Percentiles rank a stretch among this genome's conserved stretches.
Evolutionary conservation across 495 filamentous ascomycete genomes (phyloP).

Genomic region (Penicillium maclennaniae): DNA sequence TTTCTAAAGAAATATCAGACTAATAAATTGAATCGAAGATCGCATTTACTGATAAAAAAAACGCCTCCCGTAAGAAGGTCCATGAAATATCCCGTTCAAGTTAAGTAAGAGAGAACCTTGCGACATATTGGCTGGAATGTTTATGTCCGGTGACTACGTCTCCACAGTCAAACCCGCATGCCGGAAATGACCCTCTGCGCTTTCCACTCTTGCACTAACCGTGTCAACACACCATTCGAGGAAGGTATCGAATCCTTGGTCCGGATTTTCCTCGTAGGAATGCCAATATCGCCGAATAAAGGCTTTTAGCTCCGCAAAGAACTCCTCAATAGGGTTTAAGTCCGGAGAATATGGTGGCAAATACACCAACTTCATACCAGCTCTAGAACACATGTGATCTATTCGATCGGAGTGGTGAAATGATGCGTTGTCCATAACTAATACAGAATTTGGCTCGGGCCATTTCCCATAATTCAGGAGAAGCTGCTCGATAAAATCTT

Average conservation of each 20-base stretch:
- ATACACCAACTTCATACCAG: too few relatives aligned
- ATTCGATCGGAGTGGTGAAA: too few relatives aligned
- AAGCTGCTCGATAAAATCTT: slow-evolving; percentile 35
- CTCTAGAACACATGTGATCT: too few relatives aligned
- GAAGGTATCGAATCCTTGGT: slow-evolving; percentile 33
- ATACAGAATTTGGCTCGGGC: background rate
- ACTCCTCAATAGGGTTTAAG: slow-evolving; percentile 31
- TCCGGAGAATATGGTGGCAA: slow-evolving; percentile 24
- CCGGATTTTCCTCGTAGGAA: slow-evolving; percentile 27
- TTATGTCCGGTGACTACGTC: too few relatives aligned
- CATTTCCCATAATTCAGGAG: background rate
- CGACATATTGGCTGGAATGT: too few relatives aligned
- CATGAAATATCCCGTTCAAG: too few relatives aligned
- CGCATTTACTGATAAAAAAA: too few relatives aligned
- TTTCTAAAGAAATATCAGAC: too few relatives aligned
- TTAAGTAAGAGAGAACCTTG: too few relatives aligned
- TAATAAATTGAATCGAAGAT: too few relatives aligned
- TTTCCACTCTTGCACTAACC: slow-evolving; percentile 19
- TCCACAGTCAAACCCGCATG: slow-evolving; percentile 17
- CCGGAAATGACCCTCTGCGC: slow-evolving; percentile 24
- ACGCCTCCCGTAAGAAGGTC: too few relatives aligned
- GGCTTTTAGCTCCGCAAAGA: slow-evolving; percentile 26
- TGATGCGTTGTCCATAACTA: too few relatives aligned
- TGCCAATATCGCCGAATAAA: slow-evolving; percentile 17
- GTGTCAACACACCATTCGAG: slow-evolving; percentile 28